phyloP scores from a whole-genome alignment of 2,329 filamentous ascomycete species.

The Aspergillus udagawae region DNA sequence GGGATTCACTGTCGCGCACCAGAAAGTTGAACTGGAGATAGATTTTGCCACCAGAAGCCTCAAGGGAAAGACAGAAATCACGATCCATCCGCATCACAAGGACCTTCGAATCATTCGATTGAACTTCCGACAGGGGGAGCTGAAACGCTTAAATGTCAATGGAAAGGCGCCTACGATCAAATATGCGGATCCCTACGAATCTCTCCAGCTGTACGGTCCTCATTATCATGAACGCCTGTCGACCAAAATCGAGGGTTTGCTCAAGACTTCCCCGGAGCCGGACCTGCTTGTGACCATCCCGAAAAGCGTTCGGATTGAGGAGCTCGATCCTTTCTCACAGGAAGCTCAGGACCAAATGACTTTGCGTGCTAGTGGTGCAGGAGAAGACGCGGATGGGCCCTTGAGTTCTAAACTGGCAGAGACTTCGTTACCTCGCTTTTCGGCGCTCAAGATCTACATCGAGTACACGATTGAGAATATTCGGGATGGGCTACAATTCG shows the following conservation, averaged over 20 bases:
- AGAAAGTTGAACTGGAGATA: conserved; percentile 84
- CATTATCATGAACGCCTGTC: conserved; percentile 75
- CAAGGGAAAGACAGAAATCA: conserved; percentile 76
- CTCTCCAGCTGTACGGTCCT: conserved; percentile 53
- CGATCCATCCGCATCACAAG: conserved; percentile 62
- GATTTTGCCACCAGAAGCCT: conserved; percentile 74
- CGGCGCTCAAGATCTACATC: conserved; percentile 62
- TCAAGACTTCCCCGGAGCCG: conserved; percentile 50
- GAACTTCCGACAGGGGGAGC: conserved; percentile 60
- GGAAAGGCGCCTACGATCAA: conserved; percentile 37
- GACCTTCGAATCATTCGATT: conserved; percentile 54
- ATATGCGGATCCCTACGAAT: conserved; percentile 43
- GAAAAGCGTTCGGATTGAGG: conserved; percentile 57
- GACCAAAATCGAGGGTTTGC: conserved; percentile 59
- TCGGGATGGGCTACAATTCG: conserved; percentile 86
- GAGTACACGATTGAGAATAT: conserved; percentile 74
- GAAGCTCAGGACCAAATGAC: conserved; percentile 45
- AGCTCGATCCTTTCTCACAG: conserved; percentile 52
- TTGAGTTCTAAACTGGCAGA: conserved; percentile 33
- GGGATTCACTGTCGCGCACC: conserved; percentile 65
- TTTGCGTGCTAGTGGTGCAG: conserved; percentile 36
- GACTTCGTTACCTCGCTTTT: conserved; percentile 47
- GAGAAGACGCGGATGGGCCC: conserved; percentile 36
- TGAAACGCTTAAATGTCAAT: conserved; percentile 49
- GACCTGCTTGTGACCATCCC: conserved; percentile 59